phyloP scores from a whole-genome alignment of 768 basidiomycete genomes.

The Rhizopogon vinicolor region DNA sequence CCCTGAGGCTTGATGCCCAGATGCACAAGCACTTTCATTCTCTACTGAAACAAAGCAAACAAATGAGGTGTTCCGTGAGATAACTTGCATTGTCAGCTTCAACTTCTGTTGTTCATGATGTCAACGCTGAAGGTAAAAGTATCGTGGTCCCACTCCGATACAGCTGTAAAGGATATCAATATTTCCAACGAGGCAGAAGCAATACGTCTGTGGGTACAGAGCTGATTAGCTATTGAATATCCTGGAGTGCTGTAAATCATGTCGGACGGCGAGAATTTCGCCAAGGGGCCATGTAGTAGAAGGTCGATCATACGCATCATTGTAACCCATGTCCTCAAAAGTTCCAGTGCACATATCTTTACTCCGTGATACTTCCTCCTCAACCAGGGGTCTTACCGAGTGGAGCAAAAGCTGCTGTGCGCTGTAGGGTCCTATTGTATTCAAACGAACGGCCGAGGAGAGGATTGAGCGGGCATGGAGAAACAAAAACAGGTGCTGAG shows the following conservation, averaged over 20 bases:
- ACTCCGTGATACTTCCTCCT: slow-evolving; percentile 43
- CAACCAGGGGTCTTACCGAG: slow-evolving; percentile 62
- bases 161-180: too few species aligned
- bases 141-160: not conserved
- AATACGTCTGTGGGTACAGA: not conserved
- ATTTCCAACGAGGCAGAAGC: not conserved
- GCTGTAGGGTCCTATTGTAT: slow-evolving; percentile 88
- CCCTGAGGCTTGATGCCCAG: not conserved
- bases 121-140: not conserved
- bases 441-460: slow-evolving; percentile 89
- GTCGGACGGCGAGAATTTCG: slow-evolving; percentile 84
- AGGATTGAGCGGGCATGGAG: slow-evolving; percentile 86
- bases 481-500: slow-evolving; percentile 88
- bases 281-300: slow-evolving; percentile 95
- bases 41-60: not conserved
- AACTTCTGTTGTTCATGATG: not conserved
- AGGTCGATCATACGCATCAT: slow-evolving; percentile 47
- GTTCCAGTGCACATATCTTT: slow-evolving; percentile 46
- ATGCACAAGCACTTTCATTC: not conserved
- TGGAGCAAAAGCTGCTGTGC: slow-evolving; percentile 86
- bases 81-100: too few species aligned
- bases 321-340: slow-evolving; percentile 15
- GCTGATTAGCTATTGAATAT: slow-evolving; percentile 81
- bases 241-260: slow-evolving; percentile 92
- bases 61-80: not conserved